Base-by-base conservation (phyloP, 176 grass and related monocot genomes). In the Phragmites australis region DNA sequence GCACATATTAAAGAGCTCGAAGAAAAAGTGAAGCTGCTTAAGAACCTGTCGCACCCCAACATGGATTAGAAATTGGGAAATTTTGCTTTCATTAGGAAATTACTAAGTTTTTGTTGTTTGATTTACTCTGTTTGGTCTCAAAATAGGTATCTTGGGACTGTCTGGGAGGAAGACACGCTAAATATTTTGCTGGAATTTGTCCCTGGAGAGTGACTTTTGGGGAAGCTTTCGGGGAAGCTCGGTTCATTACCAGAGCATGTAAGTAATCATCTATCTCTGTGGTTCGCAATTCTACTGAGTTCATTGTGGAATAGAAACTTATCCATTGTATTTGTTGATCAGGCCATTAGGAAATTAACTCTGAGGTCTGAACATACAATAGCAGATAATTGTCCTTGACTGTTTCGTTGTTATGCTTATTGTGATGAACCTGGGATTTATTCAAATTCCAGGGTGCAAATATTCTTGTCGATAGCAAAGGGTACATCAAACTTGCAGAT, bases 401-500 rank as follows among this genome's bases (percentile, higher is more conserved):
- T 58, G 34, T 67, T 53, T 45, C 31, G 2, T 65, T 51, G 26
- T 46, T 45, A 51, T 65, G 62, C 46, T 82, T 72, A 26, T 64
- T 11, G 9, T 76, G 37, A 62, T 47, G 44, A 84, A 60, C 22
- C 5, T 65, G 41, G 6, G 6, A 72, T 79, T 55, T 64, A 48
- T 6, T 84, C 49, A n/a, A 45, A 87, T 84, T 82, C 72, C 88
- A 96, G 93, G 97, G 97, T 10, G 97, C 97, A 78, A 99, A 99
- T 50, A 99, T 99, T 89, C 97, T 99, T 79, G 93, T 99, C 9
- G 97, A 99, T 83, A 96, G 95, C 78, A 99, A 99, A 85, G 97
- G 97, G 18, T 99, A 93, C 87, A 96, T 99, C 80, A 99, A 99
- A 56, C 90, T 99, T 64, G 93, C 97, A 12, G 97, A 99, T 89